Base-by-base conservation (phyloP, 495 filamentous ascomycete species). In the Aspergillus ellipticus region DNA sequence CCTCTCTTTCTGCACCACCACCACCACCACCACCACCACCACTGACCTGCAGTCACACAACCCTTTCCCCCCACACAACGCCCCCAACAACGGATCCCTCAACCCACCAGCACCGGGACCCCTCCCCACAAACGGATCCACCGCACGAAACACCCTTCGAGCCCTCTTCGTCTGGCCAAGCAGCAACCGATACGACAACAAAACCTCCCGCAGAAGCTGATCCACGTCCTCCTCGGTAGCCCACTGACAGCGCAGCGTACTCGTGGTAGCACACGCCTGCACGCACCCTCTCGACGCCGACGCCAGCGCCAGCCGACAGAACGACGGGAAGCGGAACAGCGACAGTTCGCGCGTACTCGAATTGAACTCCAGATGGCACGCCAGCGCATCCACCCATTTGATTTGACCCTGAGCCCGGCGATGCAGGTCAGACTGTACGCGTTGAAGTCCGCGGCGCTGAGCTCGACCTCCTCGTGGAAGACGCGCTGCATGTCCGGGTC, bases 341-440 rank as follows among this genome's bases (percentile, higher is more conserved):
- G 53, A 48, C 16, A 55, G 7, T 37, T 55, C 53, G n/a, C 22
- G 48, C 3, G 42, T 55, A 6, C 1, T 49, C 3, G 41, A 35
- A 20, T 55, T 55, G 53, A 55, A 49, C 22, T 48, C 53, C 26
- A 55, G 16, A 39, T 55, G 53, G 22, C 53, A 55, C 6, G 53
- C 24, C 8, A 55, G 53, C 13, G 53, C 29, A 39, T 55, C 53
- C 8, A 39, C 33, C 53, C 53, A 55, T 37, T 55, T 55, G 43
- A 55, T 48, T 55, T 55, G 43, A 55, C 37, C 19, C 33, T 16
- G 24, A 55, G 3, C 7, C 53, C 53, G 4, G 53, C 29, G 11
- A 55, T 33, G 3, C 24, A 46, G n/a, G 15, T 31, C 19, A 55
- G 42, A 11, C 6, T 21, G 42, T 55, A 55, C 10, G 53, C 53